These are phyloP conservation scores for Geotrichum fermentans DNA, from an alignment of 1,139 yeast species.

Conservation along the genomic window DNA sequence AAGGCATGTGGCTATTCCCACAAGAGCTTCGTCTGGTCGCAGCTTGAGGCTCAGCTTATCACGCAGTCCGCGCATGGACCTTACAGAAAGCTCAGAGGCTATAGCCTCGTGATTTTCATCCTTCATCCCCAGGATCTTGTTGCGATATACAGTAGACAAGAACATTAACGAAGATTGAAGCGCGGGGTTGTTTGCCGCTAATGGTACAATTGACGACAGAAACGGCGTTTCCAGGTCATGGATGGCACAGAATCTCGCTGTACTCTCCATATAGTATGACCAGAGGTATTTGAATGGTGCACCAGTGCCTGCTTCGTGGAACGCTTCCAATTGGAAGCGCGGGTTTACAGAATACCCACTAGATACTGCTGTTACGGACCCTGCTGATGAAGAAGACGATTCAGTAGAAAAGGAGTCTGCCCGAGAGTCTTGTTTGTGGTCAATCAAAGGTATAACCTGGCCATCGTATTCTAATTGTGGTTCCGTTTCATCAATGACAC, in stretches of 20 bases:
- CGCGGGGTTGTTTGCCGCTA: slow-evolving; percentile 19
- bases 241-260: slow-evolving; percentile 22
- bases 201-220: slow-evolving; percentile 19
- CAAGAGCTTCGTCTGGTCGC: slow-evolving; percentile 10
- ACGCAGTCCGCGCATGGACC: slow-evolving; percentile 15
- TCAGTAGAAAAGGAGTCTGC: slow-evolving; percentile 2
- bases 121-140: slow-evolving; percentile 14
- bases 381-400: slow-evolving; percentile 1
- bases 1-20: slow-evolving; percentile 20
- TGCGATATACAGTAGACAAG: slow-evolving; percentile 20
- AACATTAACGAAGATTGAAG: slow-evolving; percentile 20
- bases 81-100: slow-evolving; percentile 13
- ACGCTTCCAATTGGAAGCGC: slow-evolving; percentile 9
- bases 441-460: background rate
- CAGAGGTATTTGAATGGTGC: slow-evolving; percentile 15
- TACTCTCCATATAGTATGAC: slow-evolving; percentile 20
- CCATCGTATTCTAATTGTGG: no score
- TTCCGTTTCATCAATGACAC: no score
- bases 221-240: slow-evolving; percentile 22
- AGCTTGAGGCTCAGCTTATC: slow-evolving; percentile 14
- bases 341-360: background rate
- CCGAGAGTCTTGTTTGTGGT: background rate
- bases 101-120: slow-evolving; percentile 17
- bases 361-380: background rate
- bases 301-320: slow-evolving; percentile 5